Base-by-base conservation (phyloP, 2,329 filamentous ascomycete genomes). In the Aquanectria penicillioides region DNA sequence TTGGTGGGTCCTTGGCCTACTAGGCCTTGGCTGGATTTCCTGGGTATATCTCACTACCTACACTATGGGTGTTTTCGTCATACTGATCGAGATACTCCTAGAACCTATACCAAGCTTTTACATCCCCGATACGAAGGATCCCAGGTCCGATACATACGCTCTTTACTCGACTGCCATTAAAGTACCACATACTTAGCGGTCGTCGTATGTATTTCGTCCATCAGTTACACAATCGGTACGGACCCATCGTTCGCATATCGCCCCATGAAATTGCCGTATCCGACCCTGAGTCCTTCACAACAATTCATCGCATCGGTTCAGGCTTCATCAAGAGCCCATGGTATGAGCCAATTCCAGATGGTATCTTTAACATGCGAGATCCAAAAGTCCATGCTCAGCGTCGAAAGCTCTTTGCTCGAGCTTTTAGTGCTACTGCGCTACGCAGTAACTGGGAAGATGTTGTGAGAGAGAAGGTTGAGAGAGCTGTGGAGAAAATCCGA, bases 341-440 rank as follows among this genome's bases (percentile, higher is more conserved):
- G 46, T 66, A 66, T n/a, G 55, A 66, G 6, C 28, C 2, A 29
- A 33, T 0, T 15, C 33, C 2, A 11, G 29, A 28, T 2, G 61
- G 61, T 0, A 59, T 66, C 4, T 66, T 66, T n/a, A 13, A 28
- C 0, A 65, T 66, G 61, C 34, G 54, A 6, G 53, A 66, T 47
- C 43, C 61, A 0, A 43, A 60, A 0, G 4, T 13, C 1, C 64
- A 66, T 5, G 49, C 63, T 2, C 50, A 50, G 0, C 44, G 64
- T 4, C 38, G 63, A 13, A 41, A 44, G 0, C 29, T 66, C 0
- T 64, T 66, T 11, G 63, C 61, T 0, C 36, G 57, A 9, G 54
- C 57, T 1, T 66, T 66, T 5, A 64, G 57, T 5, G 23, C 47
- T 3, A 61, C 38, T 2, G 55, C 58, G 0, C 13, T 66, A 2